Conservation (phyloP, 2,329 filamentous ascomycete species). For the Aspergillaceae sp. region DNA sequence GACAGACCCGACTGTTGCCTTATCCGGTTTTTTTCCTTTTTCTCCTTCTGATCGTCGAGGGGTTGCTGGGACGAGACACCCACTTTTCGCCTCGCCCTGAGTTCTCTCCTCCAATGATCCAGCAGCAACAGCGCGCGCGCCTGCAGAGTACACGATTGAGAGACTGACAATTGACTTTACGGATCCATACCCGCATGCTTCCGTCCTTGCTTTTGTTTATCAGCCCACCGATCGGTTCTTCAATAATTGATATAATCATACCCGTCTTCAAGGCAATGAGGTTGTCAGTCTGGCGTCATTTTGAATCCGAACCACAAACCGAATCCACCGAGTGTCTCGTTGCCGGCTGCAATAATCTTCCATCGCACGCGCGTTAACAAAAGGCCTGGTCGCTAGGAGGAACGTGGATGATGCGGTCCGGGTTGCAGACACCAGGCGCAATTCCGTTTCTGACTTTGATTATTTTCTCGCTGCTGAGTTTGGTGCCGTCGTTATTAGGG, state of each 20-base stretch:
- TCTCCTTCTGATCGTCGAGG: not conserved
- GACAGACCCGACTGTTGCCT: not conserved
- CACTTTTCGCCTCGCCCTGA: not conserved
- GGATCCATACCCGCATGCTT: not conserved
- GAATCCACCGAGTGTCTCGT: not conserved
- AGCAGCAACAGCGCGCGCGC: too few species aligned
- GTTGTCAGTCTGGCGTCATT: not conserved
- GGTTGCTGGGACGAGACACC: not conserved
- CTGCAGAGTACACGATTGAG: too few species aligned
- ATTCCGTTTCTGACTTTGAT: slow-evolving; percentile 26
- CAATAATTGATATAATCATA: too few species aligned
- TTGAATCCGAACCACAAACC: not conserved
- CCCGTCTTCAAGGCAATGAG: not conserved
- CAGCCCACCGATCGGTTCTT: too few species aligned
- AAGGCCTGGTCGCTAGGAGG: not conserved
- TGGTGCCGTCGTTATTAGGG: slow-evolving; percentile 25
- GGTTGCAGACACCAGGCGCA: slow-evolving; percentile 25
- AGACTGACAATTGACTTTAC: not conserved
- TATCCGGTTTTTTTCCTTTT: not conserved
- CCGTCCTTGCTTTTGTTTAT: too few species aligned
- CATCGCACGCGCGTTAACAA: too few species aligned
- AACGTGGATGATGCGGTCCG: slow-evolving; percentile 25
- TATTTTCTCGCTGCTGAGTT: slow-evolving; percentile 25
- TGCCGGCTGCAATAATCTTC: too few species aligned
- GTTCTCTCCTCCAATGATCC: slow-evolving; percentile 1